Evolutionary conservation across 176 grass and related monocot species (phyloP).

Genomic region (Triticum timopheevii): DNA sequence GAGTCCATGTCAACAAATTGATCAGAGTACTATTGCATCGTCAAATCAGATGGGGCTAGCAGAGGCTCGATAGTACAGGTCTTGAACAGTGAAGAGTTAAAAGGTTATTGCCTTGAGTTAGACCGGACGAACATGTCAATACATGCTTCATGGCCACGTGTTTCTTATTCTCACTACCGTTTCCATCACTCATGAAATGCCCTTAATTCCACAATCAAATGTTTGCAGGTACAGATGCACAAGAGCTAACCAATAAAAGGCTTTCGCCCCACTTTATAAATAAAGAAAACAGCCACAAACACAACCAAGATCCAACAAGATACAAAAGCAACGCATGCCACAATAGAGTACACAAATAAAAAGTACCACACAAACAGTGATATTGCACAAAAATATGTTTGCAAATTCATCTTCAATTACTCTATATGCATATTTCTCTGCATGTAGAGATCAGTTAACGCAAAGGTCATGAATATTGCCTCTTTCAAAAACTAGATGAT

Average conservation of each 20-base stretch:
- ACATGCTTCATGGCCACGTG: conserved; percentile 20
- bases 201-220: not conserved
- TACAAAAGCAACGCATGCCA: too few relatives aligned
- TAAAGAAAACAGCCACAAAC: too few relatives aligned
- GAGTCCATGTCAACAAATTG: conserved; percentile 24
- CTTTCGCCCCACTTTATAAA: too few relatives aligned
- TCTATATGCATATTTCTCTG: too few relatives aligned
- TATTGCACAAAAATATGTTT: too few relatives aligned
- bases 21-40: conserved; percentile 26
- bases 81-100: conserved; percentile 11
- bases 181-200: not conserved
- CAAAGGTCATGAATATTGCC: too few relatives aligned
- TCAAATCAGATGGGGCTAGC: conserved; percentile 35
- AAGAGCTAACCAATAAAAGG: not conserved
- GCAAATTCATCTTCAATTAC: too few relatives aligned
- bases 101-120: conserved; percentile 19
- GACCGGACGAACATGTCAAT: conserved; percentile 17
- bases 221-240: not conserved
- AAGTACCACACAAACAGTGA: too few relatives aligned
- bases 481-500: too few relatives aligned
- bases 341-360: too few relatives aligned
- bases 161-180: conserved; percentile 14
- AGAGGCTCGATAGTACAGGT: conserved; percentile 8
- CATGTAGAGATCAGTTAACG: too few relatives aligned
- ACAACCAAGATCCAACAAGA: too few relatives aligned